These are phyloP conservation scores for Talaromyces proteolyticus DNA, from an alignment of 495 filamentous ascomycete genomes.

Conservation along the genomic window DNA sequence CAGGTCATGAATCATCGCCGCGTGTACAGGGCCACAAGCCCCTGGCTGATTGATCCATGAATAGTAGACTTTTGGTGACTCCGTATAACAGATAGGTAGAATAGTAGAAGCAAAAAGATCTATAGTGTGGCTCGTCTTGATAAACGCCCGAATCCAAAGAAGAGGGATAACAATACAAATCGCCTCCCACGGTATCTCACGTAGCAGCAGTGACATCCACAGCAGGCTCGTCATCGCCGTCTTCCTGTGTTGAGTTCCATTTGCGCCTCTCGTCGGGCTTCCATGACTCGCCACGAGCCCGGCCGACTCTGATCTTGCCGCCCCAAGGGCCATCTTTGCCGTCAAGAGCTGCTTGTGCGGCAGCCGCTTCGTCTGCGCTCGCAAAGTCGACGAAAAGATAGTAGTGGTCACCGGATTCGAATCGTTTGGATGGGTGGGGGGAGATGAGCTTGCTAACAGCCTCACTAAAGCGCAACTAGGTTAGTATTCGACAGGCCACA, in stretches of 20 bases:
- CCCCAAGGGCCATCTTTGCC: slow-evolving; percentile 40
- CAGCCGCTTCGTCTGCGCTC: slow-evolving; percentile 49
- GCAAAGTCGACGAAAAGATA: slow-evolving; percentile 64
- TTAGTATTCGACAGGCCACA: neutral
- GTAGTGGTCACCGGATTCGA: slow-evolving; percentile 53
- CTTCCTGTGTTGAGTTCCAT: slow-evolving; percentile 11
- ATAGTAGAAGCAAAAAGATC: no score
- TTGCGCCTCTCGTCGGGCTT: slow-evolving; percentile 19
- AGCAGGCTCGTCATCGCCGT: slow-evolving; percentile 6
- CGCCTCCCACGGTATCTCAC: neutral
- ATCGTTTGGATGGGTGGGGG: slow-evolving; percentile 27
- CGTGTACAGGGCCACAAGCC: no score
- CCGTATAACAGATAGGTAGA: no score
- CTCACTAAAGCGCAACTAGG: neutral
- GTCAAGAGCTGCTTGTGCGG: slow-evolving; percentile 35
- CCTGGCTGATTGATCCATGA: no score
- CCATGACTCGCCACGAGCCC: slow-evolving; percentile 28
- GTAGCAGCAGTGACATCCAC: slow-evolving; percentile 9
- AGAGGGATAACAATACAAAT: no score
- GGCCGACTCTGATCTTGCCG: slow-evolving; percentile 33
- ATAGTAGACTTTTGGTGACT: no score
- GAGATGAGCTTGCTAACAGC: neutral
- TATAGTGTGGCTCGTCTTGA: no score
- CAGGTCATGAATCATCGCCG: no score
- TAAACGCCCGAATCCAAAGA: no score